Percentiles rank a stretch among this genome's conserved stretches.
Evolutionary conservation across 768 basidiomycete species (phyloP).

Genomic region (Agrocybe pediades): DNA sequence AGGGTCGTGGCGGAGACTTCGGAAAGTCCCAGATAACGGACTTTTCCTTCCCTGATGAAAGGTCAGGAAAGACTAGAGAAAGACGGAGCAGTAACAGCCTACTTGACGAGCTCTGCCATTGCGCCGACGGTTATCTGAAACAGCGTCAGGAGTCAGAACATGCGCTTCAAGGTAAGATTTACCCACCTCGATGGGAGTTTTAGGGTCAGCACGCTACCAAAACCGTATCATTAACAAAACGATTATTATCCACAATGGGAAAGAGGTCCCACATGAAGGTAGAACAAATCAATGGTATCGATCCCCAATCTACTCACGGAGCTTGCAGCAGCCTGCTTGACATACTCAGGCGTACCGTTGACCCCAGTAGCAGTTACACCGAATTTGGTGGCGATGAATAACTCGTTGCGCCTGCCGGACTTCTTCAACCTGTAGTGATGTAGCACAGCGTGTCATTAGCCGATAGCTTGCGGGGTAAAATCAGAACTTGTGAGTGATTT

Average conservation of each 20-base stretch:
- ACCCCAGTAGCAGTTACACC: constrained; percentile 22
- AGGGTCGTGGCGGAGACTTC: constrained; percentile 48
- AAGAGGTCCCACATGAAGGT: constrained; percentile 37
- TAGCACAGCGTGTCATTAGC: too few relatives aligned
- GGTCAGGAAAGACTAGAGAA: not conserved
- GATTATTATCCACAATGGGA: not conserved
- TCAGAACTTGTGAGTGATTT: not conserved
- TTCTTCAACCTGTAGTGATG: too few relatives aligned
- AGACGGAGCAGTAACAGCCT: constrained; percentile 8
- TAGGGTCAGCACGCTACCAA: constrained; percentile 27
- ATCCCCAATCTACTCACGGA: constrained; percentile 46
- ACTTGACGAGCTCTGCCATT: constrained; percentile 48
- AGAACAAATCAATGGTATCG: constrained; percentile 47
- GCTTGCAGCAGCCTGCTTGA: constrained; percentile 34
- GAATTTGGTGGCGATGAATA: constrained; percentile 67
- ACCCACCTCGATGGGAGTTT: constrained; percentile 42
- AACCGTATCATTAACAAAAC: not conserved
- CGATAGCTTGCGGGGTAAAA: constrained; percentile 4
- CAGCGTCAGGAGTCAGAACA: not conserved
- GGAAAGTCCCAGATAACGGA: constrained; percentile 51
- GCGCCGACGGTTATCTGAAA: constrained; percentile 41
- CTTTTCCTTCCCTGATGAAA: constrained; percentile 38
- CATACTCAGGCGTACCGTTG: constrained; percentile 39
- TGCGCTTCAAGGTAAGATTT: not conserved
- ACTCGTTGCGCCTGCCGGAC: constrained; percentile 44